Base-by-base conservation (phyloP, 371 early-diverging fungal species). In the Mortierella sp. region DNA sequence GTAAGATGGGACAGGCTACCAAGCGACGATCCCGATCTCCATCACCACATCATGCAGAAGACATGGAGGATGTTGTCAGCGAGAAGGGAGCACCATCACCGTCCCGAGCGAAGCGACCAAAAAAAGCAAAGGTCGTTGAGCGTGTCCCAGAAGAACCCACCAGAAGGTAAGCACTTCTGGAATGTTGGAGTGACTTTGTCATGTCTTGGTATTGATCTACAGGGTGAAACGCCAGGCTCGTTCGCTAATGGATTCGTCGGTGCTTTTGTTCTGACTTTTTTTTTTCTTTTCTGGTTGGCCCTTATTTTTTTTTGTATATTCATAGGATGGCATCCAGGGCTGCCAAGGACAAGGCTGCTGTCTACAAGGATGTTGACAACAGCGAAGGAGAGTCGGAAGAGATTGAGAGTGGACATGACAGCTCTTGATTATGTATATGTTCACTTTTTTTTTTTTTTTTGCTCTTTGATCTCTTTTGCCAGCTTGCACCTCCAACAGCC, bases 311-410 rank as follows among this genome's bases (percentile, higher is more conserved):
- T 31, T 21, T 38, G 28, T 19, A 16, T 45, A 34, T 19, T 47
- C 50, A 24, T 68, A 86, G 87, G 70, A 86, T 86, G 87, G 87
- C 87, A 16, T 82, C 82, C 1, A 74, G 87, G 48, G 87, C 78
- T 10, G 87, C 79, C 24, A 86, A 86, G 74, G 57, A 76, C 42
- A 86, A 80, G 71, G 28, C 75, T 13, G n/a, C 80, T 3, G 76
- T 45, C 2, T 86, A 86, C 74, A 82, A 70, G 50, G 86, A 85
- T n/a, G 60, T 26, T 1, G 80, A 72, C 1, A 72, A 58, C 9
- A 77, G 80, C 28, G 82, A 79, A 14, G 82, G 60, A 3, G 82
- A 80, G 28, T 50, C 13, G 1, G 81, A 79, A 3, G 76, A 78
- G 55, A 16, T 34, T 16, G 79, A 84, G 54, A 75, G 79, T 44